Conservation (phyloP, 2,329 filamentous ascomycete genomes). For the Didymella segeticola region DNA sequence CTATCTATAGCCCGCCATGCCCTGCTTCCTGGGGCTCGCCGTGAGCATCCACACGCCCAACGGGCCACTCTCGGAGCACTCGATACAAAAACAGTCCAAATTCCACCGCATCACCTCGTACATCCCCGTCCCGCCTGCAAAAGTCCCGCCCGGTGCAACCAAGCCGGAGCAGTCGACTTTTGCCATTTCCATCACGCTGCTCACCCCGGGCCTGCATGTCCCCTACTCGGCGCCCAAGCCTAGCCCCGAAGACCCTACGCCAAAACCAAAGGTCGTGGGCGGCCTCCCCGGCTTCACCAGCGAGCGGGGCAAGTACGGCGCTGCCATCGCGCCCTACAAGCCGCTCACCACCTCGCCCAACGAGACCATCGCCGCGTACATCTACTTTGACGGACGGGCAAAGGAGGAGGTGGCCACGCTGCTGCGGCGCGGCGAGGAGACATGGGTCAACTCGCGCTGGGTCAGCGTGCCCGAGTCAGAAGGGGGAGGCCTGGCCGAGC, state of each 20-base stretch:
- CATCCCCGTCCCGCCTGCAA: conserved; percentile 91
- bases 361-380: conserved; percentile 97
- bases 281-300: conserved; percentile 64
- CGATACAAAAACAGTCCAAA: conserved; percentile 91
- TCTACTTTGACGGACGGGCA: conserved; percentile 93
- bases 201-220: conserved; percentile 86
- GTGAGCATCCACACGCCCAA: conserved; percentile 90
- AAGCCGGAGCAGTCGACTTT: conserved; percentile 94
- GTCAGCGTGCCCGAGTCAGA: conserved; percentile 91
- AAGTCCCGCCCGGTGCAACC: conserved; percentile 69
- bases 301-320: conserved; percentile 60
- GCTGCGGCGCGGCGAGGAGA: conserved; percentile 90
- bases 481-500: conserved; percentile 91
- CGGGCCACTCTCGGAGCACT: conserved; percentile 86
- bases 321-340: conserved; percentile 81
- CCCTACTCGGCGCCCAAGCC: conserved; percentile 91
- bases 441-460: conserved; percentile 98
- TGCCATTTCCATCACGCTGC: conserved; percentile 94
- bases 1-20: conserved; percentile 61
- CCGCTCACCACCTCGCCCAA: conserved; percentile 91
- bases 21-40: conserved; percentile 98
- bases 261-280: conserved; percentile 81
- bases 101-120: conserved; percentile 94
- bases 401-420: conserved; percentile 98
- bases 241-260: conserved; percentile 76